Evolutionary conservation across 345 rosid genomes (phyloP).

Genomic region (Hibiscus tridactylites): DNA sequence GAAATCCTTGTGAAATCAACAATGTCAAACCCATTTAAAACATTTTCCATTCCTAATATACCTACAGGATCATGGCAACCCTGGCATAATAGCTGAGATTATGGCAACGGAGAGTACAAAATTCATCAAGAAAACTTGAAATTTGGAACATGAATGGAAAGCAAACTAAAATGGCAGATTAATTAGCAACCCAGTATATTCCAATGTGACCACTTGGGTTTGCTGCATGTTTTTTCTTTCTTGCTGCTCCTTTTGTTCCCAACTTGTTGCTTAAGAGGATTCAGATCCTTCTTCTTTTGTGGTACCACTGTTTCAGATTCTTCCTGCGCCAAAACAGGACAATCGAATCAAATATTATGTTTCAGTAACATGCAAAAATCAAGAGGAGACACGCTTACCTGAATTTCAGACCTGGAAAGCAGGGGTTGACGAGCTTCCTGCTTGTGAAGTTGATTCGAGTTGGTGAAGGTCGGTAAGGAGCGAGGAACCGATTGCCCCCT

Average conservation of each 20-base stretch:
- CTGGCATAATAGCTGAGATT: not conserved
- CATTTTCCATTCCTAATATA: not conserved
- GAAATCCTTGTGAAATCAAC: not conserved
- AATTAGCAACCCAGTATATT: conserved; percentile 25
- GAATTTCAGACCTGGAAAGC: conserved; percentile 16
- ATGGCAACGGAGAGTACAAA: not conserved
- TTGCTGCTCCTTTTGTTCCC: conserved; percentile 14
- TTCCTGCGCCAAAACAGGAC: conserved; percentile 3
- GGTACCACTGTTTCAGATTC: not conserved
- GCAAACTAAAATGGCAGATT: not conserved
- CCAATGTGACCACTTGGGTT: conserved; percentile 26
- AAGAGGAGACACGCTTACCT: conserved; percentile 10
- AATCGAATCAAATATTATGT: not conserved
- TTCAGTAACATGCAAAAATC: not conserved
- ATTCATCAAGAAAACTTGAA: not conserved
- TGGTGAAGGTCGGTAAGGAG: conserved; percentile 35
- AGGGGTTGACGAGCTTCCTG: conserved; percentile 13
- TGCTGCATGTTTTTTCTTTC: conserved; percentile 18
- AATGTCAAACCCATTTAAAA: not conserved
- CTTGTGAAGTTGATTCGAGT: conserved; percentile 22
- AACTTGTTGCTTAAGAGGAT: conserved; percentile 4
- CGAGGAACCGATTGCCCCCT: conserved; percentile 25
- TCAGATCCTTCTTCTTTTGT: conserved; percentile 8
- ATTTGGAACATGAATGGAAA: not conserved
- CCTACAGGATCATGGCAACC: not conserved